These are phyloP conservation scores for Rasamsonia emersonii DNA, from an alignment of 2,329 filamentous ascomycete species.

Conservation along the genomic window DNA sequence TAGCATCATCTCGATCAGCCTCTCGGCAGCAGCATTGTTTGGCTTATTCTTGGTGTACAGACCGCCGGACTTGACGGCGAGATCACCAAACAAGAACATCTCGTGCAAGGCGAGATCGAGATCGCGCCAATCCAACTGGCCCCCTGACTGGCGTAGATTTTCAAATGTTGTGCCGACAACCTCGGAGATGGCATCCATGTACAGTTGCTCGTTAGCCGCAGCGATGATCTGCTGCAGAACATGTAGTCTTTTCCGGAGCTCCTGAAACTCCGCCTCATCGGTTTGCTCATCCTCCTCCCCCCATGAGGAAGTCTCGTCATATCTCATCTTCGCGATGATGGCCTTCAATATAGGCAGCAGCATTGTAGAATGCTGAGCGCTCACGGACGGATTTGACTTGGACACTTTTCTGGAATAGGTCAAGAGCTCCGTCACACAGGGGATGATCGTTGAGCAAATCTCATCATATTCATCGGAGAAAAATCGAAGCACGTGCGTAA, in stretches of 20 bases:
- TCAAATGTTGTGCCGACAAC: slow-evolving; percentile 83
- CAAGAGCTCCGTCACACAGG: slow-evolving; percentile 83
- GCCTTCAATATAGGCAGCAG: slow-evolving; percentile 81
- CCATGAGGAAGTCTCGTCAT: slow-evolving; percentile 90
- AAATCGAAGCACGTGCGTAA: slow-evolving; percentile 82
- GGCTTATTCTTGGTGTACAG: slow-evolving; percentile 80
- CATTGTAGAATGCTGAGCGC: slow-evolving; percentile 68
- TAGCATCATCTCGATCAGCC: slow-evolving; percentile 83
- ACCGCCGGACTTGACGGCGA: slow-evolving; percentile 80
- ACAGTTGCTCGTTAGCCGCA: slow-evolving; percentile 76
- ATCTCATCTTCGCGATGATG: slow-evolving; percentile 93
- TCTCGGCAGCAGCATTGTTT: slow-evolving; percentile 67
- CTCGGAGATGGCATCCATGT: slow-evolving; percentile 78
- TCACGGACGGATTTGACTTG: slow-evolving; percentile 54
- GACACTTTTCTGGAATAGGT: slow-evolving; percentile 79
- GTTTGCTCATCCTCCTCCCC: slow-evolving; percentile 90
- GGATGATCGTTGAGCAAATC: slow-evolving; percentile 91
- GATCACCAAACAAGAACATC: slow-evolving; percentile 91
- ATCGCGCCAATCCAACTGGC: slow-evolving; percentile 84
- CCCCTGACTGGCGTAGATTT: slow-evolving; percentile 63
- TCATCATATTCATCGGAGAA: slow-evolving; percentile 98
- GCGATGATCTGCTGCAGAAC: slow-evolving; percentile 89
- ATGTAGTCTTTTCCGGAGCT: slow-evolving; percentile 81
- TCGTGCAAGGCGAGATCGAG: slow-evolving; percentile 89
- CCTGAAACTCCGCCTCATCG: slow-evolving; percentile 95